phyloP scores from a whole-genome alignment of 805 yeast genomes.

The Blastobotrys muscicola region DNA sequence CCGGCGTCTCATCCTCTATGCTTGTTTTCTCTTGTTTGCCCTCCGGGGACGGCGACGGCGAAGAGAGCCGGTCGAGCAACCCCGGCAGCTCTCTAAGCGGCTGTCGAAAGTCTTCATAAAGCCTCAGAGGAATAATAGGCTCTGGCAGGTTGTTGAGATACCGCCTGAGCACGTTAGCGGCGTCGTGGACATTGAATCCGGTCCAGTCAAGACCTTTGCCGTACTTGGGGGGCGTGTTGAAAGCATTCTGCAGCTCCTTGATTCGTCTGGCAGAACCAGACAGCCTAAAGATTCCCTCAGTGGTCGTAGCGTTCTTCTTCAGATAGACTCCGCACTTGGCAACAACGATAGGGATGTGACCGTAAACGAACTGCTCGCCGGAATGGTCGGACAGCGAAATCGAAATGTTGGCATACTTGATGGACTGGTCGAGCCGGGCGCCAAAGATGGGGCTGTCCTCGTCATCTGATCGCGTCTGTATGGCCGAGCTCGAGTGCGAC shows the following conservation, averaged over 20 bases:
- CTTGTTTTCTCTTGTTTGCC: background rate
- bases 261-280: conserved; percentile 88
- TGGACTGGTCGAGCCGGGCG: conserved; percentile 60
- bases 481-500: conserved; percentile 24
- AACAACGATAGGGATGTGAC: conserved; percentile 85
- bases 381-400: conserved; percentile 51
- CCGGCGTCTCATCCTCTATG: background rate
- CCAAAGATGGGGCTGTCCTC: conserved; percentile 54
- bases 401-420: conserved; percentile 66
- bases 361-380: conserved; percentile 65
- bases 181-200: conserved; percentile 92
- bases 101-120: conserved; percentile 69
- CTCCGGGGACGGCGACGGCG: conserved; percentile 3
- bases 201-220: conserved; percentile 88
- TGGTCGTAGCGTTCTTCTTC: conserved; percentile 58
- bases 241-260: conserved; percentile 71
- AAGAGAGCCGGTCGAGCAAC: conserved; percentile 45
- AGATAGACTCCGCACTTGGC: conserved; percentile 88
- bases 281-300: conserved; percentile 88
- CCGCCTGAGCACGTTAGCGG: conserved; percentile 81
- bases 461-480: background rate
- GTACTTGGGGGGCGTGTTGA: conserved; percentile 80
- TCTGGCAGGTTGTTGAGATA: conserved; percentile 83
- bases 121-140: conserved; percentile 72
- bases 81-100: conserved; percentile 58